Conservation (phyloP, 305 asterid genomes). For the Ilex paraguariensis region DNA sequence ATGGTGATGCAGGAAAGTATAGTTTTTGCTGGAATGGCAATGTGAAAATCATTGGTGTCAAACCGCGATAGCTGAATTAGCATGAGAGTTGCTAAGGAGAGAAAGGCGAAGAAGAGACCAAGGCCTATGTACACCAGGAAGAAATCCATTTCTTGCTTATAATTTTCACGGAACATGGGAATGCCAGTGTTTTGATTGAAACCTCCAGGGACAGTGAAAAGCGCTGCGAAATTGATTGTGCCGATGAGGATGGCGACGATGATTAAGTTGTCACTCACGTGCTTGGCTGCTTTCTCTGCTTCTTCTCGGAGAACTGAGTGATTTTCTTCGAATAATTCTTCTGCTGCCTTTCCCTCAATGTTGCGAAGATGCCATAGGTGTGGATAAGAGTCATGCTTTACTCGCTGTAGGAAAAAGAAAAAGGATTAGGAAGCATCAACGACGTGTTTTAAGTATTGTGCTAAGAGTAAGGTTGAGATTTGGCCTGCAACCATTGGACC, state of each 20-base stretch:
- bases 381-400: conserved; percentile 4
- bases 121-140: conserved; percentile 9
- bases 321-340: conserved; percentile 7
- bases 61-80: too few relatives aligned
- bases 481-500: too few relatives aligned
- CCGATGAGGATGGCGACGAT: conserved; percentile 8
- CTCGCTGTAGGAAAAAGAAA: neutral
- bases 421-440: neutral
- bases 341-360: conserved; percentile 1
- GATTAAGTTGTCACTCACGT: neutral
- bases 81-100: too few relatives aligned
- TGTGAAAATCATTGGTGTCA: too few relatives aligned
- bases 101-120: too few relatives aligned
- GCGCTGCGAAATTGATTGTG: conserved; percentile 11
- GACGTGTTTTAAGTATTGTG: too few relatives aligned
- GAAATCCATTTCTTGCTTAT: neutral
- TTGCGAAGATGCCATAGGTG: conserved; percentile 5
- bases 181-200: conserved; percentile 6
- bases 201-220: conserved; percentile 17
- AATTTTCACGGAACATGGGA: neutral
- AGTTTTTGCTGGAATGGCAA: too few relatives aligned
- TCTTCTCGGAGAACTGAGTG: conserved; percentile 3
- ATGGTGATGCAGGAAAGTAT: too few relatives aligned
- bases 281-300: conserved; percentile 7
- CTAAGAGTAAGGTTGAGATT: too few relatives aligned